Evolutionary conservation across 176 grass and related monocot species (phyloP).

Genomic region (Dactylis glomerata): DNA sequence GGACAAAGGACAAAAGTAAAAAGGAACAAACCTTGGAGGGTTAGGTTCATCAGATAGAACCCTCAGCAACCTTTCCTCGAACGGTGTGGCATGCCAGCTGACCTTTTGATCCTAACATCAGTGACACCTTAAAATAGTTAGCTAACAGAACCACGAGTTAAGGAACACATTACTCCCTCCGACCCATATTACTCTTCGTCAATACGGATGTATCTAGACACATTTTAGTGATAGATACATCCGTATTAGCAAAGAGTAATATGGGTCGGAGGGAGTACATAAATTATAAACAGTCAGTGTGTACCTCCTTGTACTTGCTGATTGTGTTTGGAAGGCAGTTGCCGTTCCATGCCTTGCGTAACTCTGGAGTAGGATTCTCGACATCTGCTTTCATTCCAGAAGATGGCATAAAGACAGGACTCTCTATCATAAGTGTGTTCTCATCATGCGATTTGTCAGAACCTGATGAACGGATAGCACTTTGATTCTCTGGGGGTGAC

Average conservation of each 20-base stretch:
- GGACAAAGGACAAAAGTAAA: background rate
- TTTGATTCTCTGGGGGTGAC: conserved; percentile 13
- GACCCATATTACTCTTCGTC: too few species aligned
- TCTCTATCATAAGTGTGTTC: conserved; percentile 2
- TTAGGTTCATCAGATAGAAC: conserved; percentile 52
- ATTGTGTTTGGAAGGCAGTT: too few species aligned
- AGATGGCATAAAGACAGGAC: conserved; percentile 14
- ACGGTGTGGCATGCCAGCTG: conserved; percentile 68
- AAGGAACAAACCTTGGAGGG: conserved; percentile 42
- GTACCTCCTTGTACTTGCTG: too few species aligned
- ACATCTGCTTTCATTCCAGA: conserved; percentile 31
- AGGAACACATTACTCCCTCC: background rate
- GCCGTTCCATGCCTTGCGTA: conserved; percentile 36
- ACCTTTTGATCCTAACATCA: conserved; percentile 65
- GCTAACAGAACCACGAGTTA: background rate
- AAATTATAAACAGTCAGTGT: background rate
- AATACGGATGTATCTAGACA: too few species aligned
- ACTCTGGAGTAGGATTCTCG: conserved; percentile 11
- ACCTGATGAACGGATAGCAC: background rate
- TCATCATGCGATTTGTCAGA: background rate
- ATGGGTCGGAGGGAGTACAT: too few species aligned
- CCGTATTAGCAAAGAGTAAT: too few species aligned
- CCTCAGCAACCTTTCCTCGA: conserved; percentile 74
- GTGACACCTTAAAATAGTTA: background rate
- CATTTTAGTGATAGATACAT: too few species aligned